Percentiles rank a stretch among this genome's conserved stretches.
These are phyloP conservation scores for Solanum hybrid DNA, from an alignment of 305 asterid species.

Conservation along the genomic window DNA sequence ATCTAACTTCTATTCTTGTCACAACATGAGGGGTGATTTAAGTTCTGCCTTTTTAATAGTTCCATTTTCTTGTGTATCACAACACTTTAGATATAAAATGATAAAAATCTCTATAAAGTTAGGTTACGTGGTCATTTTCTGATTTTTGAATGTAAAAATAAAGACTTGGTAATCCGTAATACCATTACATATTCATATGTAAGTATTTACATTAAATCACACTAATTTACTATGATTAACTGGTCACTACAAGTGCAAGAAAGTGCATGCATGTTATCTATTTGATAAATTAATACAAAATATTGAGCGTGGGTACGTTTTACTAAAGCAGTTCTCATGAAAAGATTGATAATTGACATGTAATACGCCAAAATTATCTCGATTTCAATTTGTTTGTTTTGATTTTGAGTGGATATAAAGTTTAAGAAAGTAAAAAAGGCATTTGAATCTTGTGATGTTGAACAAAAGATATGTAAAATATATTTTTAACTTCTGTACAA, in stretches of 20 bases:
- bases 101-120: too few relatives aligned
- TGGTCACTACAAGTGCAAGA: background rate
- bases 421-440: background rate
- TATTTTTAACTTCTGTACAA: background rate
- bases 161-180: background rate
- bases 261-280: too few relatives aligned
- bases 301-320: background rate
- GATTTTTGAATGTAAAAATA: background rate
- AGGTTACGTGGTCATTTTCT: background rate
- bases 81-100: background rate
- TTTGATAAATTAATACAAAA: background rate
- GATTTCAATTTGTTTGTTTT: background rate
- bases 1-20: background rate
- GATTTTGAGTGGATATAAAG: background rate
- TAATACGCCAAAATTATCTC: background rate
- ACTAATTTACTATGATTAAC: background rate
- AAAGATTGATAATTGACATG: background rate
- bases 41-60: background rate
- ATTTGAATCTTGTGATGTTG: background rate
- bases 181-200: background rate
- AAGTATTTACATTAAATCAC: background rate
- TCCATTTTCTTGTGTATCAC: background rate
- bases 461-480: background rate
- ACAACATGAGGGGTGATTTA: background rate
- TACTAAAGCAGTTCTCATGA: background rate